Base-by-base conservation (phyloP, 345 rosid species). In the Gossypium anomalum region DNA sequence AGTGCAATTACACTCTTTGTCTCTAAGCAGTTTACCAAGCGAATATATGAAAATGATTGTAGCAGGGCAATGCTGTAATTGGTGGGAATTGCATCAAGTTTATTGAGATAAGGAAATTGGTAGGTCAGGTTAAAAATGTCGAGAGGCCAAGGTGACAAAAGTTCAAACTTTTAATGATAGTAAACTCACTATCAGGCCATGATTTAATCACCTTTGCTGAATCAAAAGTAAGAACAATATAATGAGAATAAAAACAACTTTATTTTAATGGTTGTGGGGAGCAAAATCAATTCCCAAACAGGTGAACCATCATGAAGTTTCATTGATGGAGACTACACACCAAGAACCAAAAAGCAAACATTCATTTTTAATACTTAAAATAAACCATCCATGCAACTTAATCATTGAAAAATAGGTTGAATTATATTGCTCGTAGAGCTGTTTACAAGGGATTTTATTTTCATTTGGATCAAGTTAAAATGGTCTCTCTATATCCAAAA, bases 281-380 rank as follows among this genome's bases (percentile, higher is more conserved):
- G 77, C 94, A 90, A 88, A 89, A 94, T 92, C 95, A 86, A 88
- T 89, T 85, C 85, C 89, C 89, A 81, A 90, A 86, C 91, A 87
- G 90, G 85, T 86, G 78, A 91, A 85, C 82, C 79, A 91, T 89
- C 83, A 89, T 88, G 76, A 73, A 83, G 69, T 84, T 82, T 60
- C 81, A 62, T 80, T 83, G 92, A 94, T 63, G 70, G 58, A 75
- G 90, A 87, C 85, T 77, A 73, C 59, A 75, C 89, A 84, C 85
- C 90, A 78, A 73, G 82, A 72, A 77, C 81, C 79, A 66, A 66
- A 79, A 81, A 23, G 20, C 61, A 77, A 67, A 63, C 61, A 74
- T 80, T 68, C 53, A 49, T 49, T 68, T 27, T 49, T 34, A 49
- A 9, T 25, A 9, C 57, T 16, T 68, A 9, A 25, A 2, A 69